Conservation (phyloP, 768 basidiomycete genomes). For the Dentipellis sp. region DNA sequence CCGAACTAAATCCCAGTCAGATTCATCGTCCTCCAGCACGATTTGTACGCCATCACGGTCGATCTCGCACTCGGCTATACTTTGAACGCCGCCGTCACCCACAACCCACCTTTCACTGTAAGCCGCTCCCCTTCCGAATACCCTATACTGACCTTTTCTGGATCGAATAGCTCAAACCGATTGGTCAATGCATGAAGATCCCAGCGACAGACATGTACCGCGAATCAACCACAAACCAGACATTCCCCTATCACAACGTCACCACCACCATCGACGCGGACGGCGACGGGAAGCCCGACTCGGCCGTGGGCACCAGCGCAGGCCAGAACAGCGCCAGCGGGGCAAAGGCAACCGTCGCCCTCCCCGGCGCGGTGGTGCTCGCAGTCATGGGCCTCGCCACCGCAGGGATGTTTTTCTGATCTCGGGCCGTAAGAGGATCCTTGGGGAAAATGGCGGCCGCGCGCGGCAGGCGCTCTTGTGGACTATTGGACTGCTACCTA, state of each 20-base stretch:
- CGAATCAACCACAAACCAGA: slow-evolving; percentile 67
- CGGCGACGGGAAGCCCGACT: no score
- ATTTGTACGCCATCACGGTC: slow-evolving; percentile 77
- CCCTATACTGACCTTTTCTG: neutral
- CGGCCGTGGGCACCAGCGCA: no score
- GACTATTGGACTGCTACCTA: no score
- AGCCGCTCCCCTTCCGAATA: slow-evolving; percentile 9
- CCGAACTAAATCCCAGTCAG: slow-evolving; percentile 21
- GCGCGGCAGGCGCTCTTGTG: no score
- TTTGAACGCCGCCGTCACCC: slow-evolving; percentile 61
- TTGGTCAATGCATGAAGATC: slow-evolving; percentile 68
- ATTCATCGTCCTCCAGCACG: slow-evolving; percentile 87
- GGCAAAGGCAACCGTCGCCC: no score
- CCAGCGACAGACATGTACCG: slow-evolving; percentile 65
- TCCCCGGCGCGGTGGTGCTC: no score
- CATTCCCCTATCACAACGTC: slow-evolving; percentile 48
- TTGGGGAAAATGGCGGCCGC: no score
- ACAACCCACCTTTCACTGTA: slow-evolving; percentile 59
- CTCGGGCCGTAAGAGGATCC: no score
- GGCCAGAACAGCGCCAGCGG: no score
- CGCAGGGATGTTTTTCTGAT: no score
- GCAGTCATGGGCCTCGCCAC: no score
- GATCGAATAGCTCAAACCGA: slow-evolving; percentile 47
- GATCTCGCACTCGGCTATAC: slow-evolving; percentile 88
- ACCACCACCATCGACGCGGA: slow-evolving; percentile 5